phyloP scores from a whole-genome alignment of 139 green algal genomes.

The Trebouxia sp. region DNA sequence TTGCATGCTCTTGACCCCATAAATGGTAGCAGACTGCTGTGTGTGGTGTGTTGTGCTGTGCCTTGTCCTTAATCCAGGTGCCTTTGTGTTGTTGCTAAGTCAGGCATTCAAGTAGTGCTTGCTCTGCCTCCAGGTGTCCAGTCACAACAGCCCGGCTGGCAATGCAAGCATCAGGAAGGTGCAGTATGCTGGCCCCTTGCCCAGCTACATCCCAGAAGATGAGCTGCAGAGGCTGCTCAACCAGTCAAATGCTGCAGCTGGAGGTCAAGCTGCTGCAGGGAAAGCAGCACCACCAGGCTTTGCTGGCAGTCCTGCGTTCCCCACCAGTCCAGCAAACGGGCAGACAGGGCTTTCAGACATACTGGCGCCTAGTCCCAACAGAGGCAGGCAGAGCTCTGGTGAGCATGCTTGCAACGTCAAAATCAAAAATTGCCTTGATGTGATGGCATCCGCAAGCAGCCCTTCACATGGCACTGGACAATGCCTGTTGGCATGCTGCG shows the following conservation, averaged over 20 bases:
- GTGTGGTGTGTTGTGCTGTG: no score
- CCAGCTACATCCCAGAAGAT: slow-evolving; percentile 4
- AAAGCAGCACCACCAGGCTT: slow-evolving; percentile 1
- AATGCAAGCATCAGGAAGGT: not conserved
- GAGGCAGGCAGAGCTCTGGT: slow-evolving; percentile 12
- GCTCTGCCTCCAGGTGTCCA: not conserved
- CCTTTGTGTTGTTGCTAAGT: no score
- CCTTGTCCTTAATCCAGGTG: no score
- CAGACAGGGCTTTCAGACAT: not conserved
- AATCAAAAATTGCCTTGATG: no score
- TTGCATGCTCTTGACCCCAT: no score
- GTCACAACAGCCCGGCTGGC: not conserved
- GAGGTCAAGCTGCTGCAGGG: not conserved
- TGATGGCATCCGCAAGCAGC: no score
- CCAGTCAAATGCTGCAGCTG: slow-evolving; percentile 7
- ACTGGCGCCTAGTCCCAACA: not conserved
- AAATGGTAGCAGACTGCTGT: no score
- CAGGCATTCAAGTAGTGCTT: no score
- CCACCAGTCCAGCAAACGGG: not conserved
- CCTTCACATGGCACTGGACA: no score
- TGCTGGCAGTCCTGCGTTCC: not conserved
- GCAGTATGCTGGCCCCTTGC: not conserved
- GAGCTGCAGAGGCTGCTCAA: not conserved
- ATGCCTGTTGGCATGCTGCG: no score
- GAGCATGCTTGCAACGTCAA: no score